Evolutionary conservation across 345 rosid genomes (phyloP).

Genomic region (Mallotus nudiflorus): DNA sequence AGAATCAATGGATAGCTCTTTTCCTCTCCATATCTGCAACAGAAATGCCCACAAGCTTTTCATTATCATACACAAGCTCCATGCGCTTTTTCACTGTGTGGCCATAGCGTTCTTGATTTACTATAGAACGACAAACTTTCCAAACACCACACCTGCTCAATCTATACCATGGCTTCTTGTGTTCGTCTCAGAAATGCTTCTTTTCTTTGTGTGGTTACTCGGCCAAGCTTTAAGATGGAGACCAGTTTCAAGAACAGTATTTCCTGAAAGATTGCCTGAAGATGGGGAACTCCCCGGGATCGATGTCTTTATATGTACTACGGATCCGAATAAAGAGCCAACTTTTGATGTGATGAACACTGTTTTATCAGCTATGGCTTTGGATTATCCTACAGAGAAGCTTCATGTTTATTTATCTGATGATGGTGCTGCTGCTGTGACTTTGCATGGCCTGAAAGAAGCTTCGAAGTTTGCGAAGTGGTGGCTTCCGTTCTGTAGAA

Average conservation of each 20-base stretch:
- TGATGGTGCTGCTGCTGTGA: constrained; percentile 40
- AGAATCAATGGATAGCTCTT: no score
- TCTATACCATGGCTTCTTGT: constrained; percentile 32
- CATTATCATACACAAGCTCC: constrained; percentile 30
- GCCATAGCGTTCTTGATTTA: constrained; percentile 33
- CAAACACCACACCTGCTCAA: background rate
- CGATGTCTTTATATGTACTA: constrained; percentile 52
- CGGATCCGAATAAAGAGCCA: constrained; percentile 51
- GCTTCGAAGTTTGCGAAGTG: constrained; percentile 39
- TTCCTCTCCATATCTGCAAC: constrained; percentile 21
- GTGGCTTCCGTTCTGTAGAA: constrained; percentile 56
- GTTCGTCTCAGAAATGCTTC: constrained; percentile 25
- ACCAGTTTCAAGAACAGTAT: constrained; percentile 32
- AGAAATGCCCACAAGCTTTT: constrained; percentile 9
- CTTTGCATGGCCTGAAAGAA: constrained; percentile 39
- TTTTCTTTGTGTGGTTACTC: constrained; percentile 34
- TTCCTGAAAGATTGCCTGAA: constrained; percentile 38
- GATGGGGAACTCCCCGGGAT: constrained; percentile 36
- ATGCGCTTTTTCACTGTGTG: constrained; percentile 29
- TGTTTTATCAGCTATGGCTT: constrained; percentile 44
- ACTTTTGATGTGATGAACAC: constrained; percentile 44
- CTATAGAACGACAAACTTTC: constrained; percentile 37
- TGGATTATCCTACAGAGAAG: constrained; percentile 49
- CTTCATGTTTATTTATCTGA: constrained; percentile 48
- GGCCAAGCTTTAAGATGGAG: constrained; percentile 29